Evolutionary conservation across 805 yeast species (phyloP).

Genomic region (Kodamaea hsintzibuensis): DNA sequence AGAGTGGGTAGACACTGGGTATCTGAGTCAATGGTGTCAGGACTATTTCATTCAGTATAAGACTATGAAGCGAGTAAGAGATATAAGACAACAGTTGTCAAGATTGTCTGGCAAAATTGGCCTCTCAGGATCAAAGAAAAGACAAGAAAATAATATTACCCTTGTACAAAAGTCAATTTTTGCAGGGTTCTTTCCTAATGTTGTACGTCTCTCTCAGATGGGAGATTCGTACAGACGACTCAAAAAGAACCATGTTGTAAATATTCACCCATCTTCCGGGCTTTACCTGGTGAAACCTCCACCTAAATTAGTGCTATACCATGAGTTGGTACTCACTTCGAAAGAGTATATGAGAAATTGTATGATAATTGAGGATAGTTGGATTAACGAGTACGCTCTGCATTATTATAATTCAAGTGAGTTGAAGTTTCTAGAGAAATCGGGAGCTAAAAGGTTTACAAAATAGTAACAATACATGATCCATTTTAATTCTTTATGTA

Average conservation of each 20-base stretch:
- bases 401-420: constrained; percentile 45
- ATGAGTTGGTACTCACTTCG: constrained; percentile 80
- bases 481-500: too few species aligned
- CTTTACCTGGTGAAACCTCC: constrained; percentile 68
- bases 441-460: background rate
- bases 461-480: too few species aligned
- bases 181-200: constrained; percentile 69
- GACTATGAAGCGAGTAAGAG: constrained; percentile 65
- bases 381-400: constrained; percentile 77
- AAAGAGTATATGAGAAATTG: constrained; percentile 88
- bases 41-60: constrained; percentile 81
- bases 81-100: constrained; percentile 69
- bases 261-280: constrained; percentile 84
- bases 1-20: constrained; percentile 72
- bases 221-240: constrained; percentile 73
- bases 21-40: constrained; percentile 77
- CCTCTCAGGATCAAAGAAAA: constrained; percentile 25
- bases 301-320: constrained; percentile 71
- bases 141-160: constrained; percentile 3
- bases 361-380: constrained; percentile 66
- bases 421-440: constrained; percentile 16
- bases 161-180: constrained; percentile 56
- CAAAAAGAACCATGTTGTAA: constrained; percentile 69
- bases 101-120: constrained; percentile 58
- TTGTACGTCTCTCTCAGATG: constrained; percentile 55